Conservation (phyloP, 106 monocot species). For the Cymbidium sinense region DNA sequence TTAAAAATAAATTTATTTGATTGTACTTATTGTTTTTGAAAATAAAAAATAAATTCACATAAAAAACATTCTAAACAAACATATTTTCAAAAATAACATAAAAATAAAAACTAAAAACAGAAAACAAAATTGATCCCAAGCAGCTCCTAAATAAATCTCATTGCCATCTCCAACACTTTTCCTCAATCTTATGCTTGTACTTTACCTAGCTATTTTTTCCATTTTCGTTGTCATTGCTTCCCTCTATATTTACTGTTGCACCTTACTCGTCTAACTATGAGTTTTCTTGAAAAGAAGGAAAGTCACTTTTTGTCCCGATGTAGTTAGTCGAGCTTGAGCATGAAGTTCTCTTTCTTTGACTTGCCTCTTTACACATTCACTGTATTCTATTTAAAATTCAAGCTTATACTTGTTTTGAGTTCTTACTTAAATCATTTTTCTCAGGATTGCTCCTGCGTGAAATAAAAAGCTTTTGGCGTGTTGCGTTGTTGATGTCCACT, state of each 20-base stretch:
- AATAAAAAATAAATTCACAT: no score
- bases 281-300: neutral
- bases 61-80: no score
- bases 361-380: neutral
- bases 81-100: no score
- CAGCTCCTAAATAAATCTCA: no score
- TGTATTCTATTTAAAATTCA: neutral
- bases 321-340: neutral
- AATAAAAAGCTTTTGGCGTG: constrained; percentile 88
- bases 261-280: neutral
- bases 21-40: no score
- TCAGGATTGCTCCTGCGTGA: constrained; percentile 70
- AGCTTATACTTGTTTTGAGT: neutral
- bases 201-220: neutral
- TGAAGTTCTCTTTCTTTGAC: neutral
- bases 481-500: constrained; percentile 64
- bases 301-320: neutral
- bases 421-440: constrained; percentile 2
- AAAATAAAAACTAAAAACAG: no score
- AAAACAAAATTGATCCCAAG: no score
- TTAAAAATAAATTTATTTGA: no score
- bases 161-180: neutral
- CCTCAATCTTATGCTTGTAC: neutral
- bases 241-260: neutral
- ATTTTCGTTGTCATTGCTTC: neutral